Evolutionary conservation across 202 grass and related monocot genomes (phyloP).

Genomic region (Cymbopogon flexuosus): DNA sequence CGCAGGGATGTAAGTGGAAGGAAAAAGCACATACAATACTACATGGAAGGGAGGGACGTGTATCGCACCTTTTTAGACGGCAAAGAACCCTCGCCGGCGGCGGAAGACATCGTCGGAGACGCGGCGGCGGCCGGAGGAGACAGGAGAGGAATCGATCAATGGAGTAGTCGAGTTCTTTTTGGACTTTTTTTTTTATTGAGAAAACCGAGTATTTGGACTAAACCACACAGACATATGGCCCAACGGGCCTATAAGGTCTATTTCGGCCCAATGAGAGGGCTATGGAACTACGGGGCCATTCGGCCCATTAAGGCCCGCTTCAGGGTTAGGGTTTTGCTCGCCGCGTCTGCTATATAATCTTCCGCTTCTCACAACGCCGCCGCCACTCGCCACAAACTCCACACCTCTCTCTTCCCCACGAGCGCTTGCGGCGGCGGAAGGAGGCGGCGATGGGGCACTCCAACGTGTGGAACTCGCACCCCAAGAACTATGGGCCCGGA

Average conservation of each 20-base stretch:
- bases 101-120: slow-evolving; percentile 31
- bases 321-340: slow-evolving; percentile 39
- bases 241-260: neutral
- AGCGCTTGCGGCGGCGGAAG: slow-evolving; percentile 12
- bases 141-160: neutral
- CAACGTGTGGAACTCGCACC: slow-evolving; percentile 94
- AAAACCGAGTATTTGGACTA: too few species aligned
- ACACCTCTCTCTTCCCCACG: neutral
- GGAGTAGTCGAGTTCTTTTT: neutral
- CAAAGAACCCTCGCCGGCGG: neutral
- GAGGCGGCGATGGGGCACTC: slow-evolving; percentile 64
- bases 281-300: accelerated
- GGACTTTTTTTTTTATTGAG: too few species aligned
- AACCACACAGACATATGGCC: neutral
- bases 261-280: neutral
- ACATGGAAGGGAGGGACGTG: neutral
- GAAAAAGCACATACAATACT: neutral
- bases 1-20: neutral
- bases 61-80: neutral
- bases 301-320: neutral
- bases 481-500: slow-evolving; percentile 83
- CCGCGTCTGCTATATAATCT: slow-evolving; percentile 37
- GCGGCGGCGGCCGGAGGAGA: neutral
- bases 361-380: neutral
- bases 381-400: slow-evolving; percentile 8